Evolutionary conservation across 495 filamentous ascomycete genomes (phyloP).

Genomic region (Xylaria venustula): DNA sequence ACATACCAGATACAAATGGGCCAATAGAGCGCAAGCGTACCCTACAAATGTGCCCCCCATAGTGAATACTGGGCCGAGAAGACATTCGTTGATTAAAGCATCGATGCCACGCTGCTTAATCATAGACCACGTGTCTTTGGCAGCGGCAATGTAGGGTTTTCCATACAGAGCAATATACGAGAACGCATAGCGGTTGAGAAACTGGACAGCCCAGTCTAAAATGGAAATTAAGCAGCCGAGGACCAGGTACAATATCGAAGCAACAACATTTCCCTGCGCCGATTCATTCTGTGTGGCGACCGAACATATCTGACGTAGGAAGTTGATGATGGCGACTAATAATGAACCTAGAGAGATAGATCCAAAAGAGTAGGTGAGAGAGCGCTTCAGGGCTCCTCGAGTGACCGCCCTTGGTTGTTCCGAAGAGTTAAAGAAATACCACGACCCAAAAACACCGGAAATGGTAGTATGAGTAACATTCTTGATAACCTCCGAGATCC

Average conservation of each 20-base stretch:
- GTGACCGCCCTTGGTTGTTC: slow-evolving; percentile 76
- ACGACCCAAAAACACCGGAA: slow-evolving; percentile 84
- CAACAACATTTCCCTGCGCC: slow-evolving; percentile 66
- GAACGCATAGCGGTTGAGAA: slow-evolving; percentile 82
- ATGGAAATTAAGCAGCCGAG: slow-evolving; percentile 73
- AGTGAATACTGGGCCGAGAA: slow-evolving; percentile 85
- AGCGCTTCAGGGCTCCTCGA: slow-evolving; percentile 69
- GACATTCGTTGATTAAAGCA: slow-evolving; percentile 83
- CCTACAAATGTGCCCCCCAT: slow-evolving; percentile 84
- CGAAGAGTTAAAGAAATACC: slow-evolving; percentile 72
- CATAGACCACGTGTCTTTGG: slow-evolving; percentile 87
- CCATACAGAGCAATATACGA: slow-evolving; percentile 91
- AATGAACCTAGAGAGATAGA: slow-evolving; percentile 84
- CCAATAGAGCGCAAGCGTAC: slow-evolving; percentile 75
- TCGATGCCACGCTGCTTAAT: slow-evolving; percentile 91
- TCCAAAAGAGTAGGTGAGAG: slow-evolving; percentile 87
- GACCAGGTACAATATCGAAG: slow-evolving; percentile 65
- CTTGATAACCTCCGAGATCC: slow-evolving; percentile 89
- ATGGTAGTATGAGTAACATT: slow-evolving; percentile 88
- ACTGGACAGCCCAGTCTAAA: slow-evolving; percentile 81
- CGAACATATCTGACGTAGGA: slow-evolving; percentile 72
- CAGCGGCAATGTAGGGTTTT: slow-evolving; percentile 77
- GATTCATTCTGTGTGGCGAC: slow-evolving; percentile 66
- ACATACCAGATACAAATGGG: slow-evolving; percentile 78
- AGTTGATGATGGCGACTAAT: slow-evolving; percentile 83